These are phyloP conservation scores for Draba incana DNA, from an alignment of 345 rosid species.

Conservation along the genomic window DNA sequence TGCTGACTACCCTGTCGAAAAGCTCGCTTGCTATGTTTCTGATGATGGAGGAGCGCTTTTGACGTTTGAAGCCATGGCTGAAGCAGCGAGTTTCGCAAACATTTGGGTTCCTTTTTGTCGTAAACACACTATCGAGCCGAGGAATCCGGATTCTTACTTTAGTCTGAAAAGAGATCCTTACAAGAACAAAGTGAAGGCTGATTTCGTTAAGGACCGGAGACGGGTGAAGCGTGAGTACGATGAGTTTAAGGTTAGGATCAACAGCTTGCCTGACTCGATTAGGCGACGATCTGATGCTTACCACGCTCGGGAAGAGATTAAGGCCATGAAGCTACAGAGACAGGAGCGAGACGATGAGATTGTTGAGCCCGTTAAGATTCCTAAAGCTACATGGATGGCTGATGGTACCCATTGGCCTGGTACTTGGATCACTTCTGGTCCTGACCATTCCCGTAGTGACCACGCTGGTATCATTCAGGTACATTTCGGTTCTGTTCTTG, in stretches of 20 bases:
- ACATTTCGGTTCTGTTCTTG: conserved; percentile 23
- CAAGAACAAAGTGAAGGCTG: conserved; percentile 84
- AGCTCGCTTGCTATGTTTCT: conserved; percentile 97
- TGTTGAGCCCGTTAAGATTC: conserved; percentile 80
- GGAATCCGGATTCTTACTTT: conserved; percentile 95
- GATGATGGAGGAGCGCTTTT: conserved; percentile 98
- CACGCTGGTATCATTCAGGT: conserved; percentile 99
- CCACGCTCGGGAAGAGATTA: conserved; percentile 94
- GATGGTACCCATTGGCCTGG: conserved; percentile 99
- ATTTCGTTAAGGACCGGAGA: conserved; percentile 93
- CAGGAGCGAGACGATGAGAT: conserved; percentile 71
- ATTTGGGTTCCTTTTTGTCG: conserved; percentile 97
- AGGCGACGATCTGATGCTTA: conserved; percentile 97
- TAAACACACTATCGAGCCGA: conserved; percentile 87
- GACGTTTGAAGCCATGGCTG: conserved; percentile 99
- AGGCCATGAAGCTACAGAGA: conserved; percentile 92
- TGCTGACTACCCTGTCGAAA: conserved; percentile 91
- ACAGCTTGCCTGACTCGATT: conserved; percentile 89
- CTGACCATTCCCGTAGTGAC: conserved; percentile 88
- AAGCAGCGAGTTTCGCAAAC: conserved; percentile 97
- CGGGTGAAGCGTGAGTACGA: conserved; percentile 97
- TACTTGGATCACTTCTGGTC: conserved; percentile 67
- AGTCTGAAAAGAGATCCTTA: conserved; percentile 95
- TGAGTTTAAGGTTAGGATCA: conserved; percentile 94
- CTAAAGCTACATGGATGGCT: conserved; percentile 99